These are phyloP conservation scores for Grosmannia huntii DNA, from an alignment of 2,329 filamentous ascomycete genomes.

Conservation along the genomic window DNA sequence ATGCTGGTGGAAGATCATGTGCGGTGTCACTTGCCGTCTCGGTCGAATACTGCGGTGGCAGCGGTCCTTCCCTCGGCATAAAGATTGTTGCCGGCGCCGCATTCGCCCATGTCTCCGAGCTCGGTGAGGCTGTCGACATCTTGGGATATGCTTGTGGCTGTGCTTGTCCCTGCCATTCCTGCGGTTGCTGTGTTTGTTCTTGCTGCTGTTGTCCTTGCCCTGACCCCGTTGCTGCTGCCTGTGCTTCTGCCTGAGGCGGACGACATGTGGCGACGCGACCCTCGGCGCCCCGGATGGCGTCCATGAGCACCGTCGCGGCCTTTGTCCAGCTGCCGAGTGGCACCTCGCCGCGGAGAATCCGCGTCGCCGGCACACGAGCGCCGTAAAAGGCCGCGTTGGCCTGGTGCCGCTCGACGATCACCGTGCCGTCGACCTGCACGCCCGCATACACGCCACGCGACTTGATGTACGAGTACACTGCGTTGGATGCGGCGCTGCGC, in stretches of 20 bases:
- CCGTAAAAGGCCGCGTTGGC: slow-evolving; percentile 84
- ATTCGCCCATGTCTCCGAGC: slow-evolving; percentile 2
- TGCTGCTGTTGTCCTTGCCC: not conserved
- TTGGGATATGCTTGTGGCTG: not conserved
- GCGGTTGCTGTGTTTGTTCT: too few species aligned
- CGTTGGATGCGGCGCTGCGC: slow-evolving; percentile 16
- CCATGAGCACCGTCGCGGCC: not conserved
- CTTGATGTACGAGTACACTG: slow-evolving; percentile 64
- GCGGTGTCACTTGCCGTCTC: not conserved
- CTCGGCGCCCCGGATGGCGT: not conserved
- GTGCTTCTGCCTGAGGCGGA: not conserved
- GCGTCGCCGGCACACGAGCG: slow-evolving; percentile 33
- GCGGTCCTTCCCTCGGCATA: not conserved
- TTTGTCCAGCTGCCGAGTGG: slow-evolving; percentile 22
- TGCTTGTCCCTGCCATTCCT: not conserved
- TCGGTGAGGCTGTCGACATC: not conserved
- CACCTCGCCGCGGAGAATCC: slow-evolving; percentile 35
- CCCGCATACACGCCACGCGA: slow-evolving; percentile 80
- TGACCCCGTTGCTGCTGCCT: too few species aligned
- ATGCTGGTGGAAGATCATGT: slow-evolving; percentile 18
- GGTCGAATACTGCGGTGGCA: slow-evolving; percentile 16
- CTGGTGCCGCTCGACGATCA: slow-evolving; percentile 74
- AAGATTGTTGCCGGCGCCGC: slow-evolving; percentile 3
- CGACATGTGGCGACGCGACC: not conserved
- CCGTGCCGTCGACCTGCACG: slow-evolving; percentile 74